Evolutionary conservation across 2,329 filamentous ascomycete genomes (phyloP).

Genomic region (Neoascochyta sp.): DNA sequence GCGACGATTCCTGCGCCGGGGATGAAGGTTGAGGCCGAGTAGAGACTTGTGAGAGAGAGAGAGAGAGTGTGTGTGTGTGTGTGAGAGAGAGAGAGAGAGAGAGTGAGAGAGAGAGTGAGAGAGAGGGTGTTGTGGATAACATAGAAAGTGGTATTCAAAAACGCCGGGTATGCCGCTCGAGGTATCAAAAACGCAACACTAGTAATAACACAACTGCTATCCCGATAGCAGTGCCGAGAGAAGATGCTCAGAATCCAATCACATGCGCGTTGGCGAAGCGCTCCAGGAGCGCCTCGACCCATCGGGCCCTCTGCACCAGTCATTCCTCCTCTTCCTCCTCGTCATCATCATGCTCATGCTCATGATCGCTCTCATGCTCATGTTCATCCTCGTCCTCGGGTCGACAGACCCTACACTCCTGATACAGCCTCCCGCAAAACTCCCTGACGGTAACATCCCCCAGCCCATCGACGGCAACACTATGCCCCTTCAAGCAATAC

Average conservation of each 20-base stretch:
- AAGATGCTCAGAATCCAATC: conserved; percentile 1
- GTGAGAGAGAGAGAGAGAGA: not conserved
- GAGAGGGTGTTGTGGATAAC: too few relatives aligned
- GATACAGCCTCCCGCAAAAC: conserved; percentile 30
- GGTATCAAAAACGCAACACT: too few relatives aligned
- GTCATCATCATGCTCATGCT: too few relatives aligned
- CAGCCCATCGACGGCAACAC: conserved; percentile 19
- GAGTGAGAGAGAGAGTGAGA: not conserved
- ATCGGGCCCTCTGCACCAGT: not conserved
- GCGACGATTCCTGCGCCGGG: conserved; percentile 48
- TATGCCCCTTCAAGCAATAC: conserved; percentile 30
- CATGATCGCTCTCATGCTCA: too few relatives aligned
- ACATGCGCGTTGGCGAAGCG: conserved; percentile 2
- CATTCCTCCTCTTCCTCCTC: conserved; percentile 13
- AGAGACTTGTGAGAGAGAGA: not conserved
- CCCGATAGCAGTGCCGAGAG: too few relatives aligned
- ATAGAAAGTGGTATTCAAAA: too few relatives aligned
- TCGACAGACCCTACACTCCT: conserved; percentile 24
- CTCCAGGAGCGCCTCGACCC: conserved; percentile 1
- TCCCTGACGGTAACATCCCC: conserved; percentile 24
- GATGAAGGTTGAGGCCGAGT: too few relatives aligned
- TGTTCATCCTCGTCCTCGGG: conserved; percentile 9
- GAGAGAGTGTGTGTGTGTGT: not conserved
- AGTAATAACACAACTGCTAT: too few relatives aligned
- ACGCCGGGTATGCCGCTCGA: too few relatives aligned